Evolutionary conservation across 305 asterid genomes (phyloP), one percentile per base, ranked within the genome.

Genomic region (Fraxinus paxiana): DNA sequence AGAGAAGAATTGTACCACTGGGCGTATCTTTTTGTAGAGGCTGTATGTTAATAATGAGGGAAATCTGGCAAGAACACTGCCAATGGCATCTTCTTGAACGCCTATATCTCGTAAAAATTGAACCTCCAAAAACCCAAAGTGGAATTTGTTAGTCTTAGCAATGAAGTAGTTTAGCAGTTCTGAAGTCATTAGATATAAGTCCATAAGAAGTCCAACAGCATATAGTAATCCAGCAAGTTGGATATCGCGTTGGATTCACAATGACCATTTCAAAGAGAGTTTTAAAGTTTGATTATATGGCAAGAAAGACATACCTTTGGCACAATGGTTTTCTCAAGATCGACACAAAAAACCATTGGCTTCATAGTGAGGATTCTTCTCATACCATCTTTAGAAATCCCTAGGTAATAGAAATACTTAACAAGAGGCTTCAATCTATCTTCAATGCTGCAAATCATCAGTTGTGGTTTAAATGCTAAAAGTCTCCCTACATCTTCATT

Each of bases 381-480:
- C 97, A 94, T 94, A 71, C 97, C 96, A 80, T 87, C 98, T 86
- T 88, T 94, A 1, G 98, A 85, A 80, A 95, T 88, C 77, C 99
- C 97, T 4, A 92, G 95, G 89, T 96, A 96, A 86, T 96, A 91
- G 77, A 94, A 89, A 79, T 94, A 96, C 94, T 92, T 92, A n/a
- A 94, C 92, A 1, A 95, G 98, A 87, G 99, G 99, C 86, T 38
- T 89, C 96, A 91, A 94, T 86, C 89, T 88, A 48, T 92, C 95
- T 77, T 94, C 98, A 46, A 94, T 96, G 87, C 97, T 90, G 78
- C 98, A 96, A 59, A 86, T 94, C 98, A 96, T 96, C 87, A 96
- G 81, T 81, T 94, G 99, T 22, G 98, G 99, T 85, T 91, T 96
- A 82, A 86, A 90, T 18, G 99, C 97, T 82, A 96, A 79, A 83